Evolutionary conservation across 805 yeast species (phyloP).

Genomic region (Wickerhamomyces ciferrii): DNA sequence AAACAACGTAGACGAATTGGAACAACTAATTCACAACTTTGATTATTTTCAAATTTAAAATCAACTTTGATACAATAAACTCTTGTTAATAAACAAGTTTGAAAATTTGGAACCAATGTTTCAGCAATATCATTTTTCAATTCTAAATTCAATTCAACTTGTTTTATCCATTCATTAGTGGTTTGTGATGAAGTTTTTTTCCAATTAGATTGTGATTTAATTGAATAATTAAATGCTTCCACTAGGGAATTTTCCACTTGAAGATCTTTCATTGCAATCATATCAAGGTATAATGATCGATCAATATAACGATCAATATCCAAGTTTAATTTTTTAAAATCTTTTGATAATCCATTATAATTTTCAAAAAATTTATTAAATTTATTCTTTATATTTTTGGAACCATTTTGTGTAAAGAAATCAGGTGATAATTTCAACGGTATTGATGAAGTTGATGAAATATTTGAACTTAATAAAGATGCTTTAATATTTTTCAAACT

Average conservation of each 20-base stretch:
- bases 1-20: constrained; percentile 32
- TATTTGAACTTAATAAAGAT: constrained; percentile 28
- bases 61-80: constrained; percentile 46
- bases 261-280: constrained; percentile 15
- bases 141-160: constrained; percentile 32
- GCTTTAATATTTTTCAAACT: constrained; percentile 23
- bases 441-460: constrained; percentile 29
- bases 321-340: constrained; percentile 5
- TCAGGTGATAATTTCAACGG: constrained; percentile 36
- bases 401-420: constrained; percentile 18
- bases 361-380: constrained; percentile 13
- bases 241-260: constrained; percentile 6
- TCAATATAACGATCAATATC: constrained; percentile 9
- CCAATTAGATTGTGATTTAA: constrained; percentile 16
- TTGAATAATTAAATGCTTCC: constrained; percentile 1
- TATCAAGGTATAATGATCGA: constrained; percentile 10
- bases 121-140: constrained; percentile 37
- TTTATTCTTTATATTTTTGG: constrained; percentile 17
- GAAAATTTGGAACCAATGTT: constrained; percentile 57
- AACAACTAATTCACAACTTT: constrained; percentile 25
- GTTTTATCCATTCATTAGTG: neutral
- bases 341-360: constrained; percentile 12
- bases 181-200: constrained; percentile 6
- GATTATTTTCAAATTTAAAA: constrained; percentile 31
- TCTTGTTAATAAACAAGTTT: constrained; percentile 57